Evolutionary conservation across 2,329 filamentous ascomycete genomes (phyloP), one percentile per base, ranked within the genome.

Genomic region (Exophiala spinifera): DNA sequence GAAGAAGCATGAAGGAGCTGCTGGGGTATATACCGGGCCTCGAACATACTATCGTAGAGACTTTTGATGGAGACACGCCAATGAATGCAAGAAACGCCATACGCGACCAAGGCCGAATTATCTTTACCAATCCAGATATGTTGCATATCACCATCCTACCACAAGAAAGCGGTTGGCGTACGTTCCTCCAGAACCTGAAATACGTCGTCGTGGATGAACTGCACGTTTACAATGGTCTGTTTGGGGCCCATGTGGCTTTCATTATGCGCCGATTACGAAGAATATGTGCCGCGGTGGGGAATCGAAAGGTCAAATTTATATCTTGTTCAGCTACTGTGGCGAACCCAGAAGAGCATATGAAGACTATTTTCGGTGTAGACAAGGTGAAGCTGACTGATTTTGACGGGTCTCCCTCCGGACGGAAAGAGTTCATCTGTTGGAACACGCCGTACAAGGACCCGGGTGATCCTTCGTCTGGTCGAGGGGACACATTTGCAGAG

Each of bases 121-220:
- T 99, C 47, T 96, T 99, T 66, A 99, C 94, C 0, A 99, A 99
- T 64, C 94, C 94, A 0, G 94, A 99, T 66, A 99, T 97, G 91
- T 79, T 99, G 33, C 94, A 99, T 63, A 83, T 96, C 31, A 95
- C 90, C 0, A 95, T 99, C 21, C 72, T 99, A 3, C 92, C 94
- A 0, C 89, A 96, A 65, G 94, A 99, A 72, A 87, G 90, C 59
- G 81, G 82, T 25, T 99, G 94, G 94, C 81, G 91, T 44, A 83
- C 81, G 0, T 97, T 96, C 63, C 70, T 99, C n/a, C 83, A 89
- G 69, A 91, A 96, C 61, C 74, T 99, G 13, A 88, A 86, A 61
- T 96, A 88, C 66, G 91, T 99, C 0, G 94, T 99, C 6, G 86
- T 91, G 10, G 86, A 91, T 64, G 94, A 99, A 67, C 74, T 99